Percentiles rank a stretch among this genome's conserved stretches.
Conservation (phyloP, 306 rosid genomes). For the Lathyrus sativus region DNA sequence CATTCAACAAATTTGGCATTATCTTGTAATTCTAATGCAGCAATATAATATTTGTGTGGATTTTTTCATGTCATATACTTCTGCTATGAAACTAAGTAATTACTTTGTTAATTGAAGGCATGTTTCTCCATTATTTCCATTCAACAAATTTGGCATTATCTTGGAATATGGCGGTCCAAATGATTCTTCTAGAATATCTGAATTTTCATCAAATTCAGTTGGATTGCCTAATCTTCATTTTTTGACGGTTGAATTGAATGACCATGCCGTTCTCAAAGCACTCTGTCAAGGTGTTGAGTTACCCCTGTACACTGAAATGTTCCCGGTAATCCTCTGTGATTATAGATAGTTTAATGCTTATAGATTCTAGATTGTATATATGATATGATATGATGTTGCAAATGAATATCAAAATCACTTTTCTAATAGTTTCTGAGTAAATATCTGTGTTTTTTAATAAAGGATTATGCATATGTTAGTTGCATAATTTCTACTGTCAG, state of each 20-base stretch:
- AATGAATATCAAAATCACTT: constrained; percentile 19
- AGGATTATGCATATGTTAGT: background rate
- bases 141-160: constrained; percentile 56
- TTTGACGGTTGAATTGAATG: constrained; percentile 53
- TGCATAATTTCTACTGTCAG: constrained; percentile 12
- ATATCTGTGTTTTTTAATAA: too few relatives aligned
- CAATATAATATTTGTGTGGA: background rate
- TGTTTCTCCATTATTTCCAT: constrained; percentile 53
- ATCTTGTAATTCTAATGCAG: constrained; percentile 48
- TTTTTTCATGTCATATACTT: background rate
- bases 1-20: constrained; percentile 53
- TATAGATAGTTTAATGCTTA: constrained; percentile 5
- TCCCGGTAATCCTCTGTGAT: constrained; percentile 43
- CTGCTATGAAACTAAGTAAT: constrained; percentile 28
- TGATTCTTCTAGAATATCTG: constrained; percentile 49
- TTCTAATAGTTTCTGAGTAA: constrained; percentile 6
- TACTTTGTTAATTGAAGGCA: constrained; percentile 49
- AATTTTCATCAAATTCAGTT: constrained; percentile 37
- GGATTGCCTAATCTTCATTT: constrained; percentile 58
- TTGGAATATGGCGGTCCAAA: constrained; percentile 67
- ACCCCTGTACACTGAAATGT: constrained; percentile 39
- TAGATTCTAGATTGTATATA: constrained; percentile 22
- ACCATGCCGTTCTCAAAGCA: constrained; percentile 45
- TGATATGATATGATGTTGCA: constrained; percentile 1
- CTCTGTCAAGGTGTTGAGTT: constrained; percentile 59